Evolutionary conservation across 768 basidiomycete species (phyloP), one percentile per base, ranked within the genome.

Genomic region (Clitopilus passeckerianus): DNA sequence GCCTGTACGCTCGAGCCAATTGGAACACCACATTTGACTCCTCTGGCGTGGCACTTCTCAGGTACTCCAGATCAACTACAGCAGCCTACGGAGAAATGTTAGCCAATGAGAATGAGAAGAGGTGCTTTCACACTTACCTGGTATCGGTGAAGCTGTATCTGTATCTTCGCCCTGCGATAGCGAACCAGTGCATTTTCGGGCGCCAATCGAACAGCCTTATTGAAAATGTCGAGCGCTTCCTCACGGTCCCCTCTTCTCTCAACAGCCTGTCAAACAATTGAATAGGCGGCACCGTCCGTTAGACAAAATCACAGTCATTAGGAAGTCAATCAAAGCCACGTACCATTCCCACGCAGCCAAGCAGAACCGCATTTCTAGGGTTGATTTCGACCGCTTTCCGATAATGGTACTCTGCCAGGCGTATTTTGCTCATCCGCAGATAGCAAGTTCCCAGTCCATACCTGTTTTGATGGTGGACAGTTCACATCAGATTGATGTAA

Each of bases 401-500:
- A 78, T 93, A 98, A 75, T 98, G 95, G 76, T 96, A 98, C 71
- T 98, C 95, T 46, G 97, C 97, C 56, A 95, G 79, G 50, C 91
- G 86, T 59, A 92, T 77, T 77, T 96, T 98, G 74, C 91, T 95
- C 84, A 90, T 93, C 67, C 93, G 84, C 71, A 96, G 80, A 79
- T 98, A 98, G 69, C 95, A 98, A 34, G 92, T 92, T 61, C 97
- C 97, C 65, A 99, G 79, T n/a, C 97, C 97, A 73, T 98, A 99
- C 96, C 96, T 98, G 68, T 63, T 18, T 22, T 18, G 37, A 41
- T 60, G 62, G 69, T 65, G 59, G 71, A 65, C 69, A 74, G 59
- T 71, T 61, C 58, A 64, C 68, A 74, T 74, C 68, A 73, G 68
- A 43, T 41, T 20, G 62, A 60, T 34, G 22, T 30, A 57, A 50